Evolutionary conservation across 2,329 filamentous ascomycete species (phyloP).

Genomic region (Colletotrichum higginsianum): DNA sequence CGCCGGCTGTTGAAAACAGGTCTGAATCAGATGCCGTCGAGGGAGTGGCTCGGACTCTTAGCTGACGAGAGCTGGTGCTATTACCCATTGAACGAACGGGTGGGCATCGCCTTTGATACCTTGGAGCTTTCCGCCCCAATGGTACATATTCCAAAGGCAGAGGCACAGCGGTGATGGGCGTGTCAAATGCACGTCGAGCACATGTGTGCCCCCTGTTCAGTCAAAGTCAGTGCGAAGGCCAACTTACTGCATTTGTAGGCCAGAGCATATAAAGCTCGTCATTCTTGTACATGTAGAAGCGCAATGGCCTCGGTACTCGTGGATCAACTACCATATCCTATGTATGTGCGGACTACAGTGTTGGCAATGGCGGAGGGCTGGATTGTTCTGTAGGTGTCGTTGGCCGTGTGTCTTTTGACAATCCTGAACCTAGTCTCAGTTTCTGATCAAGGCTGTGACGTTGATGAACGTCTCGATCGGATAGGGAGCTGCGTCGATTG

Average conservation of each 20-base stretch:
- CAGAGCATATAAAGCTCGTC: neutral
- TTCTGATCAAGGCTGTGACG: no score
- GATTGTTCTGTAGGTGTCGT: no score
- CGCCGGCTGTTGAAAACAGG: neutral
- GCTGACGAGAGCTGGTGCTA: neutral
- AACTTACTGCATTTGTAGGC: neutral
- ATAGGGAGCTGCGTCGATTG: no score
- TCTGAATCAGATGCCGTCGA: conserved; percentile 11
- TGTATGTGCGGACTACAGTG: neutral
- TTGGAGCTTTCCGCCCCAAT: neutral
- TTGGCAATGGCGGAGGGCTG: neutral
- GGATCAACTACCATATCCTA: neutral
- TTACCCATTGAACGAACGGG: conserved; percentile 2
- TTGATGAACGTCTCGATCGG: no score
- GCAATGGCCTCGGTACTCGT: neutral
- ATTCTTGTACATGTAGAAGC: neutral
- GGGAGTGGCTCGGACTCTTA: neutral
- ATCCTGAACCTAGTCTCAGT: no score
- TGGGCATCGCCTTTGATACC: conserved; percentile 15
- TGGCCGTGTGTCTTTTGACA: no score
- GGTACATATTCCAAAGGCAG: neutral
- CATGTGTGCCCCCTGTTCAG: neutral
- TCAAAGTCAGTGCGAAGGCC: neutral
- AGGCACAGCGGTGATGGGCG: neutral
- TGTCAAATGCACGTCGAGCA: neutral